Conservation (phyloP, 345 rosid genomes). For the Linum lewisii region DNA sequence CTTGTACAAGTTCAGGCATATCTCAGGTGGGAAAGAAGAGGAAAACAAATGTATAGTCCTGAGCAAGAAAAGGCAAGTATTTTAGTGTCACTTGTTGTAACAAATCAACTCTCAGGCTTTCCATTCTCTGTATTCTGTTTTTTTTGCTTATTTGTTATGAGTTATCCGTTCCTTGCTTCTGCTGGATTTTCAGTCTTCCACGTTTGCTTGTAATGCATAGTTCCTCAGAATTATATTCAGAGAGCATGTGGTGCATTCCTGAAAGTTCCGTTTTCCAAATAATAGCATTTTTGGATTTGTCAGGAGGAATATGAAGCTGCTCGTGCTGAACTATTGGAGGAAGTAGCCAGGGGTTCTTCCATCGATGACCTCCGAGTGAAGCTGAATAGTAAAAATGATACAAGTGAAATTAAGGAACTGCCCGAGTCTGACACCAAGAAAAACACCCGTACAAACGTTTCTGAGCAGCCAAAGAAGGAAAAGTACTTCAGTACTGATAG, state of each 20-base stretch:
- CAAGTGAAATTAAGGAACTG: slow-evolving; percentile 32
- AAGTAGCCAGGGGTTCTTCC: slow-evolving; percentile 68
- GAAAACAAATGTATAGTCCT: slow-evolving; percentile 76
- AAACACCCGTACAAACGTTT: slow-evolving; percentile 28
- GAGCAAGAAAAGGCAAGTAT: slow-evolving; percentile 60
- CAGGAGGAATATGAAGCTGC: slow-evolving; percentile 96
- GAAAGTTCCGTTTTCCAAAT: background rate
- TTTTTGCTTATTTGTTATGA: no score
- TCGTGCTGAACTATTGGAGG: slow-evolving; percentile 74
- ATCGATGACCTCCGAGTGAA: slow-evolving; percentile 60
- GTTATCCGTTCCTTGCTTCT: no score
- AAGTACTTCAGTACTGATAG: slow-evolving; percentile 34
- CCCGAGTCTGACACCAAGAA: slow-evolving; percentile 22
- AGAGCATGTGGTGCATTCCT: no score
- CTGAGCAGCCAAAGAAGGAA: slow-evolving; percentile 34
- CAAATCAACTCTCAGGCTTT: background rate
- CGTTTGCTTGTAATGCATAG: no score
- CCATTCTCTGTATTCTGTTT: no score
- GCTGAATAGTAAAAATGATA: slow-evolving; percentile 44
- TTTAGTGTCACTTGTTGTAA: background rate
- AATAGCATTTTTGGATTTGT: background rate
- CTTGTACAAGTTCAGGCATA: slow-evolving; percentile 94
- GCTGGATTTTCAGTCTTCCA: no score
- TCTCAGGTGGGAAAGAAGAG: slow-evolving; percentile 94
- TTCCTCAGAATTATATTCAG: background rate